A percentile compares a stretch with the other conserved stretches of the same genome.
Evolutionary conservation across 1,284 basidiomycete species (phyloP).

Genomic region (Marasmius fiardii): DNA sequence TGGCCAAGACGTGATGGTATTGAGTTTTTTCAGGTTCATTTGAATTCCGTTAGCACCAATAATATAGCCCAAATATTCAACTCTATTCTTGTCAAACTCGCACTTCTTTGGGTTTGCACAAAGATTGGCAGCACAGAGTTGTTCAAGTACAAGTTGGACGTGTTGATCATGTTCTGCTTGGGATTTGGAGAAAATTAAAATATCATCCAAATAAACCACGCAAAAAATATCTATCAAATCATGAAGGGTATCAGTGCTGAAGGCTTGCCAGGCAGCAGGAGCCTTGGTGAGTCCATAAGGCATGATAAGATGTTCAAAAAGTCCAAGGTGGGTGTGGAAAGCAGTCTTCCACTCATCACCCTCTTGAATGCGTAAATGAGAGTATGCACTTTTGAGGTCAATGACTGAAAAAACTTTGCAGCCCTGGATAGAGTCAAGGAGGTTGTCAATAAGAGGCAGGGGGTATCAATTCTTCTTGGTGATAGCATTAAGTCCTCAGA

Average conservation of each 20-base stretch:
- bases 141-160: not conserved
- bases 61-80: conserved; percentile 11
- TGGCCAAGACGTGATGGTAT: conserved; percentile 17
- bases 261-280: conserved; percentile 30
- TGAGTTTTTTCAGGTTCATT: conserved; percentile 36
- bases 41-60: conserved; percentile 29
- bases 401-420: too few relatives aligned
- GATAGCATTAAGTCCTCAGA: too few relatives aligned
- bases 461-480: too few relatives aligned
- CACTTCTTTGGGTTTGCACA: not conserved
- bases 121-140: not conserved
- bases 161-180: not conserved
- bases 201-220: conserved; percentile 17
- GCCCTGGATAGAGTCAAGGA: too few relatives aligned
- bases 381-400: too few relatives aligned
- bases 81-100: not conserved
- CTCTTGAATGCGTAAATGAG: too few relatives aligned
- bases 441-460: too few relatives aligned
- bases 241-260: conserved; percentile 19
- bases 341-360: too few relatives aligned
- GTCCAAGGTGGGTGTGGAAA: too few relatives aligned
- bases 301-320: conserved; percentile 28
- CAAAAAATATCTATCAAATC: conserved; percentile 19
- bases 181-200: not conserved
- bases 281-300: conserved; percentile 34